Evolutionary conservation across 1,139 yeast species (phyloP), one percentile per base, ranked within the genome.

Genomic region (Diutina siamensis): DNA sequence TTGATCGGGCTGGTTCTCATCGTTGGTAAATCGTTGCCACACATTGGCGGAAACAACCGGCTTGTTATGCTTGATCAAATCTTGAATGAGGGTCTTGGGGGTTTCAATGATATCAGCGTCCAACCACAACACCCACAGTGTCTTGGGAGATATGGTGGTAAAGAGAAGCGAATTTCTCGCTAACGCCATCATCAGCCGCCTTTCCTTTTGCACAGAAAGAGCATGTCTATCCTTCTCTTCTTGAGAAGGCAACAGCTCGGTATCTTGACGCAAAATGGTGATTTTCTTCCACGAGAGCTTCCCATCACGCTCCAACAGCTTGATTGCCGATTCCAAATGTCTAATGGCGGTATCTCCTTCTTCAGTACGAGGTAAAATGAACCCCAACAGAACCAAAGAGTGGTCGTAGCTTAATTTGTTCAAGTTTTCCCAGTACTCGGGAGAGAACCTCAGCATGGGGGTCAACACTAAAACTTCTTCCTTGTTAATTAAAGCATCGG

Each of bases 91-190:
- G 19, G 84, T 76, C 17, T 74, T 64, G 17, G 96, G 95, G 2
- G 96, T 78, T 63, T 92, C 98, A 35, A 89, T 76, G 44, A 92
- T 82, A 64, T 92, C 98, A 2, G 95, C 81, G 64, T 92, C 98
- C 53, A 92, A 69, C 97, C 98, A 94, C 46, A 92, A 68, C 27
- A 89, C 83, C 98, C 98, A 92, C 27, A 95, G 78, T 5, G 95
- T 88, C 52, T 83, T 76, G 15, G 97, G 95, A 1, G 89, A 83
- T 45, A 92, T 68, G 2, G 97, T 78, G n/a, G 97, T 83, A 63
- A 88, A 86, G 44, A 92, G 71, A 48, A 92, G 68, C 35, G 96
- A 88, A 67, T 92, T 92, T 61, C 98, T 74, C 2, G 97, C 97
- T 51, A 86, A 67, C 2, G 97, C 94, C 97, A 92, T 89, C 60